phyloP scores from a whole-genome alignment of 495 filamentous ascomycete genomes.

The Parathielavia hyrcaniae region DNA sequence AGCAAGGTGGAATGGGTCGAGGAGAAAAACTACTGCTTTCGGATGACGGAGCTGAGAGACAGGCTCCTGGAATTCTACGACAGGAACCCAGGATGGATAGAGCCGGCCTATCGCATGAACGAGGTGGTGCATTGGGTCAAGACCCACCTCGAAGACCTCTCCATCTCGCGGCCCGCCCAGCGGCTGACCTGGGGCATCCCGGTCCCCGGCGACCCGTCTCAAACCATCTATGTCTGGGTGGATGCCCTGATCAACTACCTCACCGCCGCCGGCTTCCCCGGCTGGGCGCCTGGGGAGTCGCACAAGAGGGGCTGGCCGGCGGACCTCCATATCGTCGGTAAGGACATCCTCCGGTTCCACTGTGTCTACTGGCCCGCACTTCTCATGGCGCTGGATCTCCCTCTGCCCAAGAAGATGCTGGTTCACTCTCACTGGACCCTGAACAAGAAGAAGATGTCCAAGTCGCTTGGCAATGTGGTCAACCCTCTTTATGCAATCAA shows the following conservation, averaged over 20 bases:
- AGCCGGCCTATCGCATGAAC: constrained; percentile 58
- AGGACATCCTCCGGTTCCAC: constrained; percentile 95
- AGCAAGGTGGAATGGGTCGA: constrained; percentile 91
- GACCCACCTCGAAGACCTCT: constrained; percentile 73
- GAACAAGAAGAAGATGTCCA: constrained; percentile 86
- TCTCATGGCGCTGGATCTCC: constrained; percentile 79
- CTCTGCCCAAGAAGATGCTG: constrained; percentile 73
- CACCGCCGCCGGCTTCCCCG: constrained; percentile 78
- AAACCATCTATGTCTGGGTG: constrained; percentile 98
- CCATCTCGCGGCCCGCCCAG: constrained; percentile 73
- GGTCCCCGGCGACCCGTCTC: constrained; percentile 73
- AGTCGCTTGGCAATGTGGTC: constrained; percentile 88
- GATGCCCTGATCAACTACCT: constrained; percentile 93
- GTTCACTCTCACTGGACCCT: constrained; percentile 96
- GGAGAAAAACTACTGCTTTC: constrained; percentile 94
- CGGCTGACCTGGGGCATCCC: constrained; percentile 84
- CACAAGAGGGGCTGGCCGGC: constrained; percentile 72
- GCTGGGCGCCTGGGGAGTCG: constrained; percentile 55
- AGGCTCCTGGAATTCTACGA: constrained; percentile 71
- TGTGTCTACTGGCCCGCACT: constrained; percentile 98
- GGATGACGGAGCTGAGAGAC: constrained; percentile 71
- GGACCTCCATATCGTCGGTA: constrained; percentile 86
- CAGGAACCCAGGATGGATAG: constrained; percentile 62
- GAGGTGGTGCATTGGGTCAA: constrained; percentile 64
- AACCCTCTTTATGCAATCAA: constrained; percentile 91